phyloP scores from a whole-genome alignment of 2,329 filamentous ascomycete genomes.

The Westerdykella aurantiaca region DNA sequence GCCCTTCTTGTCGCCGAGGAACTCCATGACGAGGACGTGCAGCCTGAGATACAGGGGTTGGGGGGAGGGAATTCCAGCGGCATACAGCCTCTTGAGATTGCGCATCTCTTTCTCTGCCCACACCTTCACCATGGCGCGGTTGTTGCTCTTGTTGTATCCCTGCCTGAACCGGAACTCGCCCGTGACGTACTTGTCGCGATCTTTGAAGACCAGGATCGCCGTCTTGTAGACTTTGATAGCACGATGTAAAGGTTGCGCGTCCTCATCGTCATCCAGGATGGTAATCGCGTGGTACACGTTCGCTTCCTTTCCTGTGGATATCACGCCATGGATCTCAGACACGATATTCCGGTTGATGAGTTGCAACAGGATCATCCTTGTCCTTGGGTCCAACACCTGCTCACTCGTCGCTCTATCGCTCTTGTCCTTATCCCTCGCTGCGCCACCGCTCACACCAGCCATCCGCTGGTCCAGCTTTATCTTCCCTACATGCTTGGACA shows the following conservation, averaged over 20 bases:
- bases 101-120: constrained; percentile 99
- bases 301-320: constrained; percentile 95
- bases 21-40: constrained; percentile 94
- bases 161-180: constrained; percentile 88
- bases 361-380: constrained; percentile 90
- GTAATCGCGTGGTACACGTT: constrained; percentile 92
- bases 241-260: constrained; percentile 54
- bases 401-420: constrained; percentile 90
- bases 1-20: constrained; percentile 81
- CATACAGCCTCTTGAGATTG: constrained; percentile 78
- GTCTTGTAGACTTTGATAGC: constrained; percentile 99
- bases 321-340: constrained; percentile 86
- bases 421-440: constrained; percentile 65
- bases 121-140: constrained; percentile 93
- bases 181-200: constrained; percentile 90
- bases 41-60: constrained; percentile 83
- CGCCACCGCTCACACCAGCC: constrained; percentile 47
- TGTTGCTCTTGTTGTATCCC: constrained; percentile 91
- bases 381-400: constrained; percentile 88
- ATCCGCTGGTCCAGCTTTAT: constrained; percentile 66
- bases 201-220: constrained; percentile 94
- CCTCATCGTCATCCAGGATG: constrained; percentile 45
- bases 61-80: constrained; percentile 81
- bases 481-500: constrained; percentile 79
- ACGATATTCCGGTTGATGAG: constrained; percentile 91